phyloP scores from a whole-genome alignment of 1,284 basidiomycete genomes.

The Macrocystidia cucumis region DNA sequence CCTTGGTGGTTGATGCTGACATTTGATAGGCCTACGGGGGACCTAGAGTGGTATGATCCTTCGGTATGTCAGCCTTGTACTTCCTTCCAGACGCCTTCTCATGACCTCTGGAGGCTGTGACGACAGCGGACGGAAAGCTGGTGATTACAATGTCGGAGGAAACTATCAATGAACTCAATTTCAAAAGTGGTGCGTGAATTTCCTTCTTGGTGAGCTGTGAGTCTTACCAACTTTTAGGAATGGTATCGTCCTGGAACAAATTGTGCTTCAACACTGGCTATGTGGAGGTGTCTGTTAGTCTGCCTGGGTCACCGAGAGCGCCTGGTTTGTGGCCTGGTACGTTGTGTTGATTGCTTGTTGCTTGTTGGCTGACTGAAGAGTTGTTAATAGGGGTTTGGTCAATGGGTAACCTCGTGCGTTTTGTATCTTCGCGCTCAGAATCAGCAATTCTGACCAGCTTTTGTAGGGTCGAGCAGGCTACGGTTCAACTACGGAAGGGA shows the following conservation, averaged over 20 bases:
- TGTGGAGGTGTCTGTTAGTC: constrained; percentile 71
- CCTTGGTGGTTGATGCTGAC: constrained; percentile 8
- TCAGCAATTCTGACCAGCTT: constrained; percentile 4
- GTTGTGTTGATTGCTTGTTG: constrained; percentile 7
- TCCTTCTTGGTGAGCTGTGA: constrained; percentile 2
- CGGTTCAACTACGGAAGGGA: constrained; percentile 54
- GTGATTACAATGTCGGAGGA: constrained; percentile 68
- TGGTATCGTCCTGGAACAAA: constrained; percentile 85
- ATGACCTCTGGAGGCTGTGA: constrained; percentile 39
- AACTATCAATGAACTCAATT: constrained; percentile 66
- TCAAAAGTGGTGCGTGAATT: constrained; percentile 56
- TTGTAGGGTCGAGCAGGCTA: constrained; percentile 68
- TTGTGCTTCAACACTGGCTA: constrained; percentile 93
- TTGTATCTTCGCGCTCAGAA: constrained; percentile 1
- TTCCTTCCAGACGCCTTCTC: not conserved
- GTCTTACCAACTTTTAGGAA: constrained; percentile 32
- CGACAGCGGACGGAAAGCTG: constrained; percentile 65
- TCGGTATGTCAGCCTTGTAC: constrained; percentile 29
- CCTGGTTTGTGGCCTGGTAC: constrained; percentile 75
- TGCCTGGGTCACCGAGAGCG: constrained; percentile 66
- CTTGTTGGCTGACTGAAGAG: constrained; percentile 7
- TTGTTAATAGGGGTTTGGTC: constrained; percentile 63
- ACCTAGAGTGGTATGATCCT: constrained; percentile 84
- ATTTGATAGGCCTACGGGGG: constrained; percentile 67
- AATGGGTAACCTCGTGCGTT: constrained; percentile 68